Evolutionary conservation across 176 grass and related monocot genomes (phyloP).

Genomic region (Oryza meridionalis): DNA sequence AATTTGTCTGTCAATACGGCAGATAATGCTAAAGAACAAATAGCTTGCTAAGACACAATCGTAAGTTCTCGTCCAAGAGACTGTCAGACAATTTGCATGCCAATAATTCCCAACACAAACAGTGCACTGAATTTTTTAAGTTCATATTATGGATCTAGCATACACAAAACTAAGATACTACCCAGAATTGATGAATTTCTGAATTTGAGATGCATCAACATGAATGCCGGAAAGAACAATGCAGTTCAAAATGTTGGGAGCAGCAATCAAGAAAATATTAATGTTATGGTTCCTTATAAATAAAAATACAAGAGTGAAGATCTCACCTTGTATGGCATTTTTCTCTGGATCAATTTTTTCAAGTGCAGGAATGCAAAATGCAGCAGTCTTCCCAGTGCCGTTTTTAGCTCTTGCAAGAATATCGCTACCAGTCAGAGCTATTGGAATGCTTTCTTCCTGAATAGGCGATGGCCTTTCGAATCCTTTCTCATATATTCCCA

Average conservation of each 20-base stretch:
- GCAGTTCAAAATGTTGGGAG: neutral
- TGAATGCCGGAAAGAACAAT: neutral
- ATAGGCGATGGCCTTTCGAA: constrained; percentile 84
- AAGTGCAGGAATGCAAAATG: constrained; percentile 74
- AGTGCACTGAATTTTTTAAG: neutral
- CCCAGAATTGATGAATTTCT: neutral
- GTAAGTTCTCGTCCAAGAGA: neutral
- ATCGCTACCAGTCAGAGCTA: constrained; percentile 75
- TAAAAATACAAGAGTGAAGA: neutral
- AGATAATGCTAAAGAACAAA: constrained; percentile 18
- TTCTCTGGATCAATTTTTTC: constrained; percentile 80
- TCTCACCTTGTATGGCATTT: constrained; percentile 57
- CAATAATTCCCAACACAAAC: constrained; percentile 8
- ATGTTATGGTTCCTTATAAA: neutral
- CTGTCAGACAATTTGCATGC: neutral
- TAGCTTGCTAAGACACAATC: neutral
- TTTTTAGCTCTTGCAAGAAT: constrained; percentile 84
- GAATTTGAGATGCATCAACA: neutral
- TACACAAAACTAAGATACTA: neutral
- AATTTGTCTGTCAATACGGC: neutral
- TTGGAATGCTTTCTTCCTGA: constrained; percentile 87
- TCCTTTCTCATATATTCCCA: constrained; percentile 83
- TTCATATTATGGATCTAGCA: neutral
- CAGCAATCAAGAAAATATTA: neutral
- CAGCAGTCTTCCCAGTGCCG: constrained; percentile 76